Conservation (phyloP, 2,329 filamentous ascomycete genomes). For the Talaromyces islandicus region DNA sequence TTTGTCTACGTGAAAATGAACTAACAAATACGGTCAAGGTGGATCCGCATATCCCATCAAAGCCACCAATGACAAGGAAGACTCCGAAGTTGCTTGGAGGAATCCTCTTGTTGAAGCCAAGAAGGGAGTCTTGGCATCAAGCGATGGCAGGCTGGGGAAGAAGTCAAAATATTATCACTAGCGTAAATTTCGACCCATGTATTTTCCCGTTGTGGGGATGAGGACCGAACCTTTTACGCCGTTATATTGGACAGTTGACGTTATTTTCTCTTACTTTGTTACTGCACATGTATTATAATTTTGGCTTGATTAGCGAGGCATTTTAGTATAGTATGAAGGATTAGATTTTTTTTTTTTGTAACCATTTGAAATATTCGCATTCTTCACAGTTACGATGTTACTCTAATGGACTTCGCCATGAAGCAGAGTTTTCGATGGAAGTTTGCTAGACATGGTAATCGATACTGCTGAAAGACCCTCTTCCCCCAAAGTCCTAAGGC, state of each 20-base stretch:
- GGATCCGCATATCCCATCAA: conserved; percentile 1
- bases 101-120: conserved; percentile 6
- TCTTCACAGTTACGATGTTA: neutral
- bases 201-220: neutral
- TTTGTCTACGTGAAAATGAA: neutral
- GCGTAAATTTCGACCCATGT: neutral
- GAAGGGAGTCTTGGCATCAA: conserved; percentile 1
- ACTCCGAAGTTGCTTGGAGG: neutral
- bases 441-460: neutral
- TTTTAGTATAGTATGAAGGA: neutral
- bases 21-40: conserved; percentile 1
- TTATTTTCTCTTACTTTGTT: neutral
- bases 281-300: neutral
- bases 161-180: neutral
- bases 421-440: neutral
- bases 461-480: neutral
- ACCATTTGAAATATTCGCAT: neutral
- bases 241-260: neutral
- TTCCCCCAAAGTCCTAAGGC: neutral
- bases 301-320: neutral
- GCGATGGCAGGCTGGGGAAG: conserved; percentile 5
- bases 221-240: neutral
- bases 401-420: neutral
- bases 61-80: neutral
- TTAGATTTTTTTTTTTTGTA: neutral